These are phyloP conservation scores for Suhomyces yuchorum DNA, from an alignment of 1,139 yeast genomes.

Conservation along the genomic window DNA sequence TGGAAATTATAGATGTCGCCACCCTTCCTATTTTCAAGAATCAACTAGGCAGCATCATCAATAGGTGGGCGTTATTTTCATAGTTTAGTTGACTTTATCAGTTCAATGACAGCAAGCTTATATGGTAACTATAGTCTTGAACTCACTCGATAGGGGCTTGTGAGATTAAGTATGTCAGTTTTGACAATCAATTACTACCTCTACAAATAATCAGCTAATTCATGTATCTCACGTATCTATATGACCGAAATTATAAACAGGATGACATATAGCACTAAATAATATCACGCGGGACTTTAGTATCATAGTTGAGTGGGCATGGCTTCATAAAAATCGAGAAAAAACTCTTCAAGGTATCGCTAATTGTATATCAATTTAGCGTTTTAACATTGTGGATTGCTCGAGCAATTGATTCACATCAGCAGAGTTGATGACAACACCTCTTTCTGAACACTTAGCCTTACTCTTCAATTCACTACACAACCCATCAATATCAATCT, in stretches of 20 bases:
- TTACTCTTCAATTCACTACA: conserved; percentile 84
- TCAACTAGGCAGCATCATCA: too few species aligned
- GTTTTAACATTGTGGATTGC: conserved; percentile 32
- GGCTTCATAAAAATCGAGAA: not conserved
- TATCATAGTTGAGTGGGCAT: conserved; percentile 2
- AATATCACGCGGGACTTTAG: conserved; percentile 1
- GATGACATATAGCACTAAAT: conserved; percentile 2
- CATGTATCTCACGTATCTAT: conserved; percentile 4
- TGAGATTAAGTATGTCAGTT: too few species aligned
- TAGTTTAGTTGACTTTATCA: too few species aligned
- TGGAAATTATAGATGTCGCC: too few species aligned
- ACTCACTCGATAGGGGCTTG: too few species aligned
- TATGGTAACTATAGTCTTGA: too few species aligned
- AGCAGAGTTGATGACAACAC: conserved; percentile 78
- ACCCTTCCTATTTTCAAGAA: too few species aligned
- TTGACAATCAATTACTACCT: too few species aligned
- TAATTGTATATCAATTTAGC: conserved; percentile 5
- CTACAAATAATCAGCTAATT: not conserved
- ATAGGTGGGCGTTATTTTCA: too few species aligned
- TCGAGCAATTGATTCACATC: conserved; percentile 73
- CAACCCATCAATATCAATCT: conserved; percentile 89
- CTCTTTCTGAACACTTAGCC: conserved; percentile 94
- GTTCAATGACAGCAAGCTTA: too few species aligned
- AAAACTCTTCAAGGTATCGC: not conserved
- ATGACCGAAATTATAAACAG: conserved; percentile 2